Evolutionary conservation across 352 stramenopile genomes (phyloP), one percentile per base, ranked within the genome.

Genomic region (Globisporangium viniferum): DNA sequence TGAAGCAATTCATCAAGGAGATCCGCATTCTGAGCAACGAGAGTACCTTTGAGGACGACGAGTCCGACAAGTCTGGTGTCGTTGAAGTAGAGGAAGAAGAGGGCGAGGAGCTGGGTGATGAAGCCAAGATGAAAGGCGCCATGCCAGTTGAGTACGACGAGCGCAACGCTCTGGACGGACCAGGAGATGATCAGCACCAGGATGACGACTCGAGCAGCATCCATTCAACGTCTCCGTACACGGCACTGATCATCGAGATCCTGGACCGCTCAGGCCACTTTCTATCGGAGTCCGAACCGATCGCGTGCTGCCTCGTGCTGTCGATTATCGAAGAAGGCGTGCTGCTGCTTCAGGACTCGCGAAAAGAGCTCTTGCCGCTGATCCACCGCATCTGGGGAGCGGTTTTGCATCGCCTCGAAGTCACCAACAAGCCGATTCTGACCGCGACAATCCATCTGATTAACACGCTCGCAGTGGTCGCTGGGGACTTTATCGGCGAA

Each of bases 211-310:
- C 31, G 24, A 61, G 29, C 15, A 27, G 8, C n/a, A n/a, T 22
- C 0, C 48, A 48, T 27, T 22, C 54, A 22, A 36, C 57, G 20
- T 76, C 78, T 0, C 69, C 70, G 9, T 91, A 91, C 66, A 73
- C 80, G 5, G 39, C 79, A 39, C 68, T 94, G 24, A 75, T 89
- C 8, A 70, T 94, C 55, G 82, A 93, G 62, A 91, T 94, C 24
- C 59, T 96, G 49, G 78, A 93, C 29, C 82, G 87, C 1, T 92
- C 81, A 63, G 81, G 79, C 31, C 91, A 94, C 59, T 96, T 95
- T 65, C 54, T 92, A 2, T 77, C 86, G 6, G 82, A 90, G 14
- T 74, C 77, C 0, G 84, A 94, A 58, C 86, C 86, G 8, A 80
- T 89, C 33, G 75, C 81, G 31, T 91, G 82, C 65, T 96, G 89